Conservation (phyloP, 2,329 filamentous ascomycete species). For the Diaporthe sp. region DNA sequence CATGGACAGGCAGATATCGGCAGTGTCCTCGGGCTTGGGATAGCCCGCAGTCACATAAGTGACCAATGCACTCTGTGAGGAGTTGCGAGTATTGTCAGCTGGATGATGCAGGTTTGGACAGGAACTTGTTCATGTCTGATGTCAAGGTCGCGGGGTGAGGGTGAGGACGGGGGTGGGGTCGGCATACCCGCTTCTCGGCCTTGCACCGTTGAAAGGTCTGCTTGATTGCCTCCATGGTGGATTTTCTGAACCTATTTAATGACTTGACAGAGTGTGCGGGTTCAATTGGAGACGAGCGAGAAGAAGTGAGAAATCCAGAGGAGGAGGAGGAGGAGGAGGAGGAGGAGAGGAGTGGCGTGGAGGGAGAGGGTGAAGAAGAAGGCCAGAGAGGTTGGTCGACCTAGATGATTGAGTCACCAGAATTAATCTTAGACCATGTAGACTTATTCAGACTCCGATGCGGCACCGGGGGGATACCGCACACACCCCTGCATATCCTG, state of each 20-base stretch:
- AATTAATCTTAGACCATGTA: conserved; percentile 22
- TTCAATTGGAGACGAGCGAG: neutral
- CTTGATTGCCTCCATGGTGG: conserved; percentile 66
- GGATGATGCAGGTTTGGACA: neutral
- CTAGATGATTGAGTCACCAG: conserved; percentile 33
- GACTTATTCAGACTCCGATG: neutral
- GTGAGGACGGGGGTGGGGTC: neutral
- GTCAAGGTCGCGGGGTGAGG: neutral
- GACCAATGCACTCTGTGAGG: conserved; percentile 81
- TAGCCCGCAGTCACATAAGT: conserved; percentile 97
- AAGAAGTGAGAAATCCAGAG: neutral
- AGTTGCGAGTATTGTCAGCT: conserved; percentile 28
- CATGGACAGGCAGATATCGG: conserved; percentile 87
- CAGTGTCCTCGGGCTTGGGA: conserved; percentile 83
- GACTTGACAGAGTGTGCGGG: neutral
- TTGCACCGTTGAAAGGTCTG: conserved; percentile 71
- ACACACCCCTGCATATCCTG: neutral
- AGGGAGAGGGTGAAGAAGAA: neutral
- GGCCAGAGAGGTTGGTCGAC: too few relatives aligned
- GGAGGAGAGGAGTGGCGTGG: neutral
- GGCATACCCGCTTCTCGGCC: conserved; percentile 67
- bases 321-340: too few relatives aligned
- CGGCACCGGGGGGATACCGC: conserved; percentile 3
- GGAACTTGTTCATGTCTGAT: neutral
- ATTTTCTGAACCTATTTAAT: conserved; percentile 29